These are phyloP conservation scores for Parmelia sp. DNA, from an alignment of 495 filamentous ascomycete genomes.

Conservation along the genomic window DNA sequence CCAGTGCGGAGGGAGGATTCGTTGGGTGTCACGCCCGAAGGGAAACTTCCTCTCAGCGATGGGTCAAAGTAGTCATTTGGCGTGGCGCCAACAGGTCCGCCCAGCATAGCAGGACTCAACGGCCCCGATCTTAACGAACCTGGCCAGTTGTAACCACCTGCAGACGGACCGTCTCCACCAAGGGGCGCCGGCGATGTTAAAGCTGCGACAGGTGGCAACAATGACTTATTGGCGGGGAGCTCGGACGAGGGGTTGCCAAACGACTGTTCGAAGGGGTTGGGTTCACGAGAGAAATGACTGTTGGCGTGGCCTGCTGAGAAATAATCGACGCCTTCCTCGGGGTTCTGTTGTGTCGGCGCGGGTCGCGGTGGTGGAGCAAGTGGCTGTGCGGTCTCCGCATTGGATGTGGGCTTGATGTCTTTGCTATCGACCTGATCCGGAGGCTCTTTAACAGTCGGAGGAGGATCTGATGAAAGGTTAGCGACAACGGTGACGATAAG, in stretches of 20 bases:
- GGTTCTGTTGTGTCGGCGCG: slow-evolving; percentile 41
- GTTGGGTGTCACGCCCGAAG: slow-evolving; percentile 68
- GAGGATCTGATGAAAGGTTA: slow-evolving; percentile 35
- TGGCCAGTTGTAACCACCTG: slow-evolving; percentile 66
- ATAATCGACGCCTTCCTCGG: slow-evolving; percentile 65
- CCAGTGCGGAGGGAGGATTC: slow-evolving; percentile 90
- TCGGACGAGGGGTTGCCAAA: slow-evolving; percentile 71
- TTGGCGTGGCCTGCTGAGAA: slow-evolving; percentile 56
- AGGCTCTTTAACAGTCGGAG: slow-evolving; percentile 37
- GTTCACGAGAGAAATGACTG: slow-evolving; percentile 68
- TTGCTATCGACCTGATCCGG: slow-evolving; percentile 40
- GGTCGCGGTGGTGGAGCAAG: slow-evolving; percentile 79
- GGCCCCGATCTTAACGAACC: slow-evolving; percentile 87
- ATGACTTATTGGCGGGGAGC: slow-evolving; percentile 65
- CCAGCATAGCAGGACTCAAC: slow-evolving; percentile 94
- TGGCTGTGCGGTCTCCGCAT: slow-evolving; percentile 48
- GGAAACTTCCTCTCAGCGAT: slow-evolving; percentile 75
- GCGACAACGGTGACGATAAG: slow-evolving; percentile 9
- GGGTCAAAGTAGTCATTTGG: slow-evolving; percentile 72
- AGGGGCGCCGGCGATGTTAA: slow-evolving; percentile 85
- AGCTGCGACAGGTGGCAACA: slow-evolving; percentile 84
- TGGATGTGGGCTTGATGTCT: slow-evolving; percentile 29
- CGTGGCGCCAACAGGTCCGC: slow-evolving; percentile 67
- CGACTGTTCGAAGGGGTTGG: slow-evolving; percentile 93
- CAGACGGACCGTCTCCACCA: slow-evolving; percentile 60